Evolutionary conservation across 345 rosid genomes (phyloP), one percentile per base, ranked within the genome.

Genomic region (Euclidium syriacum): DNA sequence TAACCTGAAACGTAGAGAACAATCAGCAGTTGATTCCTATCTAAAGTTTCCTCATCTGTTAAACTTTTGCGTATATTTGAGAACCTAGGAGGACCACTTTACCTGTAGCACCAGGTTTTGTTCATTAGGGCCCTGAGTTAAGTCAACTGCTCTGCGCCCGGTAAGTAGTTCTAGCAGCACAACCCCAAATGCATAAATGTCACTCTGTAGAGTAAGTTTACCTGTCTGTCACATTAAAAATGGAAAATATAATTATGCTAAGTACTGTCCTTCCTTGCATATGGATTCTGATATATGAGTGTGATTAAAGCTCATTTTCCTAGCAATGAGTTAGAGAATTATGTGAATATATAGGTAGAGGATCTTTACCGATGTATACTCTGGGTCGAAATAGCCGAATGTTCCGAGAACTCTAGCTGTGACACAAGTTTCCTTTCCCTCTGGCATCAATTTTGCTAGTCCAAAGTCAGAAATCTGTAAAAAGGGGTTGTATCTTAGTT

Each of bases 91-190:
- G 47, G 47, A 10, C 25, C 52, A 18, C 43, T 55, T 12, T 73
- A 85, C 98, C 92, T 89, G 98, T 75, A 92, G 70, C 42, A 92
- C 98, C 40, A 92, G 94, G 71, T 92, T 92, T 72, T 89, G 98
- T 68, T 92, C 95, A 43, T 73, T 80, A 57, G 85, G 83, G 17
- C 88, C 98, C 70, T 86, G 95, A 74, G 75, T 87, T 65, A 92
- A 62, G 80, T 92, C 95, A 29, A 92, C 81, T 2, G 98, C 98
- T 78, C 97, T 80, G 33, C 98, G 94, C 52, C 97, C 98, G 1
- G 98, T 92, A 66, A 89, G 78, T 68, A 89, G 91, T 77, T 92
- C 98, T 27, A 92, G 76, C 52, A 92, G 95, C 64, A 92, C 96
- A 68, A 92, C 97, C 11, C 98, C 97, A 58, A 89, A 92, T 75